Evolutionary conservation across 495 filamentous ascomycete species (phyloP), one percentile per base, ranked within the genome.

Genomic region (Neurospora terricola): DNA sequence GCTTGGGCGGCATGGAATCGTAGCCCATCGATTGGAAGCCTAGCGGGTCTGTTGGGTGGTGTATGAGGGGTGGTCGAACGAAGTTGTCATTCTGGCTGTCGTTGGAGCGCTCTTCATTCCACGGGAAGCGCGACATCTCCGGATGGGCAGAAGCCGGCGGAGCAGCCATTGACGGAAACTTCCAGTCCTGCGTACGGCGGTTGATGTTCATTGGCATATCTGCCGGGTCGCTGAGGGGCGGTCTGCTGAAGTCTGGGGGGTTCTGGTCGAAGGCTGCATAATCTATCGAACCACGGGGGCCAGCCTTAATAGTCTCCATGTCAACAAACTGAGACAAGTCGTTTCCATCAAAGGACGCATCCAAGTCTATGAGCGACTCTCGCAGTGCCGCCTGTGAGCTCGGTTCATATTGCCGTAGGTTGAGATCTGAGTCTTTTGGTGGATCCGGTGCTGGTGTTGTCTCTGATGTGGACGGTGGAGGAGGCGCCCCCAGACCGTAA

Each of bases 171-270:
- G 85, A 81, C 4, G 89, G 88, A 77, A 90, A 90, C 43, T 85
- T 89, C 89, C 89, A 90, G 54, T 91, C 89, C 62, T 87, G 84
- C 0, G 88, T 88, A 9, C 85, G 81, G 30, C 87, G 82, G 75
- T 86, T 84, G 40, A 80, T 76, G 45, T 84, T 85, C 5, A 82
- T 76, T 34, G 54, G 54, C 54, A 66, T 66, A 68, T 86, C 85
- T 3, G 81, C 83, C 14, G 86, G 83, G 71, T 87, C 86, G 74
- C 83, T 87, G 36, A 86, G 74, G 9, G 86, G 83, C 37, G 86
- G 82, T 39, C 81, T 82, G 72, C 79, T 82, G 70, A 85, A 85
- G 72, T 87, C 79, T 5, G 80, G 69, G 73, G 80, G 69, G 73
- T 66, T 87, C 85, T 6, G 54, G 12, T 82, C 77, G 34, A 77